Evolutionary conservation across 164 flowering plant genomes (phyloP).

Genomic region (Cinnamomum micranthum): DNA sequence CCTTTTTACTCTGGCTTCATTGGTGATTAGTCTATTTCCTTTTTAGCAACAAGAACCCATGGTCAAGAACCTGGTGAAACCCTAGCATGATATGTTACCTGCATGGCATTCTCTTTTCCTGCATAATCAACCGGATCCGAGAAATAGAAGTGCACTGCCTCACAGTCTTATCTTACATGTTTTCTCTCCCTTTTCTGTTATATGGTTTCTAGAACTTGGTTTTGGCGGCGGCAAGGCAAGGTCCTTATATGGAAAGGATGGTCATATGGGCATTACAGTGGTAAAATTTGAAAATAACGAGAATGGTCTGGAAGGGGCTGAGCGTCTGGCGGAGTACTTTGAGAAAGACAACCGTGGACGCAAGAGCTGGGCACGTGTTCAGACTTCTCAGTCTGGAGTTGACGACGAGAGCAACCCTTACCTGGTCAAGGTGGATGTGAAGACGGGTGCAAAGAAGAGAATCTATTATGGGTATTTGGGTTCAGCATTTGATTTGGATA

Average conservation of each 20-base stretch:
- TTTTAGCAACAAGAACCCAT: neutral
- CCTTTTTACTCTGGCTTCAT: neutral
- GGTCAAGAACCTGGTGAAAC: neutral
- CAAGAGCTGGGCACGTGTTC: constrained; percentile 59
- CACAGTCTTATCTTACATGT: neutral
- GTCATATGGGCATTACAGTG: constrained; percentile 75
- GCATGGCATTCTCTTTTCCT: neutral
- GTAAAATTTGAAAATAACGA: constrained; percentile 65
- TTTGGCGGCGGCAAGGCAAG: constrained; percentile 76
- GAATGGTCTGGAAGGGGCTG: constrained; percentile 71
- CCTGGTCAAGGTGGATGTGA: constrained; percentile 67
- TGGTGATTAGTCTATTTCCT: too few species aligned
- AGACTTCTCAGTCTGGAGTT: constrained; percentile 31
- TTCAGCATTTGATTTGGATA: constrained; percentile 70
- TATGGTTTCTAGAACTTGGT: constrained; percentile 66
- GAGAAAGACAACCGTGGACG: constrained; percentile 86
- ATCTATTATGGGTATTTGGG: constrained; percentile 78
- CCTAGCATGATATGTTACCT: neutral
- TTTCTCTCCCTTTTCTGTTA: neutral
- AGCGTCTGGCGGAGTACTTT: constrained; percentile 61
- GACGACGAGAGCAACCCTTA: constrained; percentile 76
- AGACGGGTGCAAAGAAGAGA: constrained; percentile 66
- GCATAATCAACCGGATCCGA: neutral
- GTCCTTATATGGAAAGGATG: constrained; percentile 81
- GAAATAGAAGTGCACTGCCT: neutral